Base-by-base conservation (phyloP, 257 asterid species). In the Solanum bukasovii region DNA sequence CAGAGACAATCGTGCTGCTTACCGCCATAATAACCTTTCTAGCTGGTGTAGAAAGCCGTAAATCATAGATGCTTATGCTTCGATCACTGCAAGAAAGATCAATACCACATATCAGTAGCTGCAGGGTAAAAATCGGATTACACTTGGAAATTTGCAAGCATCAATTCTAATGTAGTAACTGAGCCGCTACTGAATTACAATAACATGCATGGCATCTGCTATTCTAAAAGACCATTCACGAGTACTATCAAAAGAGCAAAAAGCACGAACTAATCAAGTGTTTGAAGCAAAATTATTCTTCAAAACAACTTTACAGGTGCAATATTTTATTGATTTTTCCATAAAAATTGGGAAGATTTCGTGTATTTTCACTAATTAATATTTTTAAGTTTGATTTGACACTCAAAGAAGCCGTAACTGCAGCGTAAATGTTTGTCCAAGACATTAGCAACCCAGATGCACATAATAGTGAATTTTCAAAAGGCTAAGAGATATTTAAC, bases 11-110 rank as follows among this genome's bases (percentile, higher is more conserved):
- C 5, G 37, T 16, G 75, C 46, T 11, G 65, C 34, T 88, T 89
- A 95, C 99, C 96, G 93, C 88, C 99, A 95, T 96, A 83, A 95
- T 90, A 87, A 97, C 83, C 95, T 94, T 95, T 90, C 96, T 95
- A 34, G 94, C 94, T 18, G 99, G 98, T 33, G 98, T 93, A 77
- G 98, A 91, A 87, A 85, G 38, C 70, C 98, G 93, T 82, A 97
- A 91, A 89, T 97, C 99, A 88, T 93, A 97, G 90, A 97, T 92
- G 35, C 94, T 88, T 87, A 97, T 97, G 95, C 98, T 97, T 75
- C 98, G 93, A 87, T 97, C 98, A 93, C 99, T 97, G 96, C 92
- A 89, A 83, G 71, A 87, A 35, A 56, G 67, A 86, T 56, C n/a
- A 59, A 59, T 65, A 61, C 33, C 31, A 85, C 42, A 67, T 49